Base-by-base conservation (phyloP, 345 rosid genomes). In the Rhodamnia rubescens region DNA sequence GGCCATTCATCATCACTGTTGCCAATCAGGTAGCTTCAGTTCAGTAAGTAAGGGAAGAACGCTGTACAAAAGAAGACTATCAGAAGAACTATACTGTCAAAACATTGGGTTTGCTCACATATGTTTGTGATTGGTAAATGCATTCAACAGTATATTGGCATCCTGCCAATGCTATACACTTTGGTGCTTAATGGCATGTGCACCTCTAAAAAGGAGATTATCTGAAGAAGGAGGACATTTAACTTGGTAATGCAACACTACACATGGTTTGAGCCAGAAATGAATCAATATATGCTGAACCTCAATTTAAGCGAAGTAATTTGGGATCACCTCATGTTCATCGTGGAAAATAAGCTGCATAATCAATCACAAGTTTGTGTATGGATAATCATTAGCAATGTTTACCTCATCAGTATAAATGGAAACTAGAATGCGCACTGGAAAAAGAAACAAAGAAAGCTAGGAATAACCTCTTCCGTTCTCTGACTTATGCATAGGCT, bases 391-490 rank as follows among this genome's bases (percentile, higher is more conserved):
- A 14, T 61, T 14, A 61, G 42, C 21, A 29, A 7, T 61, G 40
- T 29, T 61, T 0, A 3, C 11, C 29, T 61, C 10, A 29, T 61
- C 42, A 29, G 74, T 5, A 29, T 0, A 61, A 15, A 29, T 29
- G 21, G 29, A 7, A 61, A 61, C 42, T 61, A 0, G 0, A 0
- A 27, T 0, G 74, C 0, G 0, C 74, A 36, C 42, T 15, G 10
- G 40, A 27, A 61, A 61, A 29, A 61, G 74, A 61, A 29, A 61
- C 40, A 15, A 29, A 61, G 8, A 61, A 27, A 61, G 40, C 0
- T 0, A 0, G 42, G 74, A 61, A 7, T 0, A 61, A 29, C 40
- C 42, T 61, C 40, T 0, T 61, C 21, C 13, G 32, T 61, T 7
- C 74, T 61, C 11, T 29, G 42, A 61, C 74, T 14, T 61, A 61